These are phyloP conservation scores for Colletotrichum coccodes DNA, from an alignment of 2,329 filamentous ascomycete species.

Conservation along the genomic window DNA sequence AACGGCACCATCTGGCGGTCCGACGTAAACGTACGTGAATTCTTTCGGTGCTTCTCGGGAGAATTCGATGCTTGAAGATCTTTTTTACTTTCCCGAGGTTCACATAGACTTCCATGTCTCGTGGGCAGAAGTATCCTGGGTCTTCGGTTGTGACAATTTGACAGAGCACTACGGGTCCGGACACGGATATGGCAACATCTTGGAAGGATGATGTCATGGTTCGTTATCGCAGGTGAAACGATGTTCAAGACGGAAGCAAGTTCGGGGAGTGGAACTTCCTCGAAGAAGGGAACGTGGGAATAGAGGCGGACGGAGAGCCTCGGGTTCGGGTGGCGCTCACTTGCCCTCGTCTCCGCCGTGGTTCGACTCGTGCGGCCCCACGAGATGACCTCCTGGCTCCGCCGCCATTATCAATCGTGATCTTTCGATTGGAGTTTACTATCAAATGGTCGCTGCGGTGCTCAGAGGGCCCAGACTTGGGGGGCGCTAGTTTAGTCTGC, in stretches of 20 bases:
- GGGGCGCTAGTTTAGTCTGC: too few relatives aligned
- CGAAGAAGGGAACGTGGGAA: background rate
- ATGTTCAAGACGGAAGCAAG: background rate
- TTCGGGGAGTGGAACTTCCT: background rate
- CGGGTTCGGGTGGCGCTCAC: background rate
- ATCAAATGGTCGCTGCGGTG: background rate
- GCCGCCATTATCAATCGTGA: background rate
- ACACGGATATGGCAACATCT: background rate
- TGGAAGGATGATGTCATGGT: background rate
- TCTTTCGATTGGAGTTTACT: background rate
- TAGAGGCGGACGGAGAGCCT: background rate
- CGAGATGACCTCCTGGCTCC: background rate
- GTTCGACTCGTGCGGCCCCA: background rate
- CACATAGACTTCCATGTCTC: background rate
- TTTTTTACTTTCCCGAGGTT: background rate
- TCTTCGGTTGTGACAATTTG: background rate
- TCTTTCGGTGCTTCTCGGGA: too few relatives aligned
- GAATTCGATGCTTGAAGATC: too few relatives aligned
- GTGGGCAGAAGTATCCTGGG: background rate
- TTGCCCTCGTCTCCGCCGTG: background rate
- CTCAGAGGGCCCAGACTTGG: too few relatives aligned
- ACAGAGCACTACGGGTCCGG: background rate
- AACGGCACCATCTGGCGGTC: background rate
- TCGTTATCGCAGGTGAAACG: background rate
- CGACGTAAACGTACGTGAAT: too few relatives aligned